A percentile compares a stretch with the other conserved stretches of the same genome.
These are phyloP conservation scores for Entelexis paramagnoliae DNA, from an alignment of 1,139 yeast genomes.

Conservation along the genomic window DNA sequence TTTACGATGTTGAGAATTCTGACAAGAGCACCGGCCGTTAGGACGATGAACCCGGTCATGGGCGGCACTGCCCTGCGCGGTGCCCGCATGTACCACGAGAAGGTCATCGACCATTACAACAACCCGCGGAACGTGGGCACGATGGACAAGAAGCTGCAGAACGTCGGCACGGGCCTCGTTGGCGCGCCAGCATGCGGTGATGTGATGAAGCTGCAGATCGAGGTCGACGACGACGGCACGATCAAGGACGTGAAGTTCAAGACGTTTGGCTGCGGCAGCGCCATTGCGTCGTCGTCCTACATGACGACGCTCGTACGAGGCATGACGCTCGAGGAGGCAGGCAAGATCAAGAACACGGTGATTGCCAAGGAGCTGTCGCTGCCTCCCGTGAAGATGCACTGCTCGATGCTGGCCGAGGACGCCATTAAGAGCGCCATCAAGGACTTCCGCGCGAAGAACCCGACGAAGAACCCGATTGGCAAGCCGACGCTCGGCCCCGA, in stretches of 20 bases:
- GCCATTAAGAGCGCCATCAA: constrained; percentile 95
- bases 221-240: constrained; percentile 83
- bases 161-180: constrained; percentile 95
- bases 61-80: constrained; percentile 4
- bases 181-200: constrained; percentile 99
- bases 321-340: constrained; percentile 88
- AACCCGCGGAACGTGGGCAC: constrained; percentile 97
- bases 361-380: constrained; percentile 45
- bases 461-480: constrained; percentile 23
- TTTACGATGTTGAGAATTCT: neutral
- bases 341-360: constrained; percentile 35
- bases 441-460: constrained; percentile 72
- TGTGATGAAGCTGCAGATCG: constrained; percentile 93
- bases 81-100: constrained; percentile 29
- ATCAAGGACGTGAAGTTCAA: constrained; percentile 93
- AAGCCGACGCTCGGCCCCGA: constrained; percentile 34
- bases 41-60: neutral
- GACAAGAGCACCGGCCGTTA: constrained; percentile 1
- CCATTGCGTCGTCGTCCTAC: constrained; percentile 90
- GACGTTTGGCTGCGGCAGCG: constrained; percentile 97
- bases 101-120: constrained; percentile 76
- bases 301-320: constrained; percentile 95
- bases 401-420: constrained; percentile 98
- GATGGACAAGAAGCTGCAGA: constrained; percentile 58
- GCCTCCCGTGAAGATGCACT: constrained; percentile 95